A percentile compares a stretch with the other conserved stretches of the same genome.
Conservation (phyloP, 2,329 filamentous ascomycete species). For the Sporothrix variecibatus region DNA sequence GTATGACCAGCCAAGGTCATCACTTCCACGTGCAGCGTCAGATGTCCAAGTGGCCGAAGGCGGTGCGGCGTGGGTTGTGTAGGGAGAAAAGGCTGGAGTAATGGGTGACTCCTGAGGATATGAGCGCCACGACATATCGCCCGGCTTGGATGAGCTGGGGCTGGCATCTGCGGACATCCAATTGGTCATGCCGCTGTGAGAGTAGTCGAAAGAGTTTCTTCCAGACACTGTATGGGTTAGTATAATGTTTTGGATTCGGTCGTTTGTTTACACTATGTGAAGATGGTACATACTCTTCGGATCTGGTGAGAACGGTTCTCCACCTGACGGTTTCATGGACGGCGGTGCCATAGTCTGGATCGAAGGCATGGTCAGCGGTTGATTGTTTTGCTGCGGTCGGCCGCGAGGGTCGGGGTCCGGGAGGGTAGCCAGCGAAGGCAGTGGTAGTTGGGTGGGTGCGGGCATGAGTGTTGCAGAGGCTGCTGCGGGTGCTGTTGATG, state of each 20-base stretch:
- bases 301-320: conserved; percentile 44
- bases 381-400: conserved; percentile 42
- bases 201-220: conserved; percentile 38
- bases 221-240: conserved; percentile 31
- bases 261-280: not conserved
- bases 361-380: conserved; percentile 47
- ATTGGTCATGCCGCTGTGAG: conserved; percentile 42
- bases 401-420: conserved; percentile 44
- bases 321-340: conserved; percentile 43
- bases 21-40: conserved; percentile 41
- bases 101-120: conserved; percentile 55
- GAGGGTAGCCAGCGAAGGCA: conserved; percentile 13
- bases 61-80: conserved; percentile 45
- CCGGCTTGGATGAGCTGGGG: conserved; percentile 45
- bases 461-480: conserved; percentile 32
- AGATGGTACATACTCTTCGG: conserved; percentile 45
- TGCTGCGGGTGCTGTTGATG: conserved; percentile 42
- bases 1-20: conserved; percentile 49
- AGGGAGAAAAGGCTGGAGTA: conserved; percentile 53
- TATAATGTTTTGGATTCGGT: not conserved
- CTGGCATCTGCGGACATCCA: conserved; percentile 51
- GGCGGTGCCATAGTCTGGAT: conserved; percentile 50
- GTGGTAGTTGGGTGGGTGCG: conserved; percentile 1
- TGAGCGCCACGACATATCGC: conserved; percentile 52
- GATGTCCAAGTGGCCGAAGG: conserved; percentile 47